Base-by-base conservation (phyloP, 139 green algal genomes). In the Choricystis sp. region DNA sequence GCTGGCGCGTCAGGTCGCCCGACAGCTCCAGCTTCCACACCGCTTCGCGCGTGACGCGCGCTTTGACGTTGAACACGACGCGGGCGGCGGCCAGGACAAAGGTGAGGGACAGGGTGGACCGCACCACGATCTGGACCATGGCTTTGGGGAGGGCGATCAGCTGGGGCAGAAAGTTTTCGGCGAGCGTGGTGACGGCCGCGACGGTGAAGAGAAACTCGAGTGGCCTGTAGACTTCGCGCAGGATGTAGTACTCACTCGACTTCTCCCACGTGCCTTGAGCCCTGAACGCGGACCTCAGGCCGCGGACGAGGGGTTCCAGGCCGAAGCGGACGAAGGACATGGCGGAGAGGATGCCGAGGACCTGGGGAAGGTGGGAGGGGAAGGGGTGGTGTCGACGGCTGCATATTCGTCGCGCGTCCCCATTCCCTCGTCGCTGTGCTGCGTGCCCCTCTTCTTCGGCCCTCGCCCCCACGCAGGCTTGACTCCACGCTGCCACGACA, bases 51-150 rank as follows among this genome's bases (percentile, higher is more conserved):
- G 57, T 65, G 58, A 22, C 4, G 40, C 85, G 69, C 0, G 64
- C 72, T 72, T 95, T 95, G 52, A 95, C 75, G 79, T 89, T 94
- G 74, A 91, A 91, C 27, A 91, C 78, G 49, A 94, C 85, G 2
- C 70, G 77, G 14, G 82, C 78, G 1, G 84, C 77, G 1, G 84
- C 77, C 29, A 91, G 74, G 31, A 95, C 85, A 75, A 94, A 94
- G 26, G 76, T 88, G 26, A 92, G 75, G 24, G 78, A 88, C 56
- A 94, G 75, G 21, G 85, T 89, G 49, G 79, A 83, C 24, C 80
- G 79, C 31, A 94, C 86, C 60, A 94, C 68, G 26, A 69, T 81
- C 31, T 77, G 73, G 27, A 72, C 31, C 25, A 73, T 76, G 56
- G 31, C 70, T 67, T 89, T 87, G 3, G 83, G 81, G 21, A 95